Conservation (phyloP, 192 early-diverging fungal species). For the Coemansia sp. region DNA sequence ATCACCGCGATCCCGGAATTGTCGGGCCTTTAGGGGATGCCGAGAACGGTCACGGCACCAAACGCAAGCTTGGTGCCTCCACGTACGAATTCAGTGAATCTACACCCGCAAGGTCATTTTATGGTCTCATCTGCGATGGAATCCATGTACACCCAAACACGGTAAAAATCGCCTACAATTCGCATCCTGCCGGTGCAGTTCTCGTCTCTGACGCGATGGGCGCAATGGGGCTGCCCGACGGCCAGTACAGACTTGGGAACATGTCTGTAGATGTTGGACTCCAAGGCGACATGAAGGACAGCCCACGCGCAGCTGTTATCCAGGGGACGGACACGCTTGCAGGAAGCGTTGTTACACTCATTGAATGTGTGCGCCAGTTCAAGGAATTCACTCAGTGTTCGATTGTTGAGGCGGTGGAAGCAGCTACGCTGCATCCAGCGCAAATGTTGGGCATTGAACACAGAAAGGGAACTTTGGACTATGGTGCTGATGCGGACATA, state of each 20-base stretch:
- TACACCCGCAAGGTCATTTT: constrained; percentile 50
- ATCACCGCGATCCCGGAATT: constrained; percentile 76
- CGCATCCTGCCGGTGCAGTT: constrained; percentile 65
- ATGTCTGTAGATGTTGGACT: constrained; percentile 56
- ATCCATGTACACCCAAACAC: constrained; percentile 71
- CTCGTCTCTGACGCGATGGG: constrained; percentile 72
- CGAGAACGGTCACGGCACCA: neutral
- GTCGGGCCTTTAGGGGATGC: constrained; percentile 62
- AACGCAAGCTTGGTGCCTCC: neutral
- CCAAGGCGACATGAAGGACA: constrained; percentile 12
- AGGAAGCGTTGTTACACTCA: constrained; percentile 26
- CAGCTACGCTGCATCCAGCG: constrained; percentile 33
- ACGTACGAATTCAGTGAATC: neutral
- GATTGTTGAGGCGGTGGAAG: constrained; percentile 24
- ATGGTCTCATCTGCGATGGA: constrained; percentile 74
- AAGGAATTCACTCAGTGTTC: constrained; percentile 24
- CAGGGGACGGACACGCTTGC: constrained; percentile 26
- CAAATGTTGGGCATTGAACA: constrained; percentile 28
- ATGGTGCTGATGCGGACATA: constrained; percentile 32
- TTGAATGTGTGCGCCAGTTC: constrained; percentile 43
- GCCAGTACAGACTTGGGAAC: constrained; percentile 64
- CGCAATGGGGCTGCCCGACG: constrained; percentile 59
- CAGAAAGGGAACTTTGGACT: constrained; percentile 25
- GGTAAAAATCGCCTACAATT: constrained; percentile 68
- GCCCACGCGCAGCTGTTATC: constrained; percentile 52